Evolutionary conservation across 345 rosid genomes (phyloP), one percentile per base, ranked within the genome.

Genomic region (Lagerstroemia speciosa): DNA sequence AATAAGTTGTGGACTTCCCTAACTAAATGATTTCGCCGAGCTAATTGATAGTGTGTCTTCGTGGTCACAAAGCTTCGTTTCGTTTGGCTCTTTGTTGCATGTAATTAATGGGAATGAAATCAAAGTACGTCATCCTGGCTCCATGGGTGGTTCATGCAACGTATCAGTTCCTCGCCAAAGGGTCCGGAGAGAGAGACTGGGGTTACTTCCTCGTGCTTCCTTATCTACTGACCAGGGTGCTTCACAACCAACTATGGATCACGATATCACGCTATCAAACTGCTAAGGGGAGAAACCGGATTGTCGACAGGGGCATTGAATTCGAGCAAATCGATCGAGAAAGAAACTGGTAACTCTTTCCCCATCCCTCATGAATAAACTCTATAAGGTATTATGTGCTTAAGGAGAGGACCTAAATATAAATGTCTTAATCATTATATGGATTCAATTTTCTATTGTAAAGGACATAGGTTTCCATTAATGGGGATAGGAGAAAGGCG

Each of bases 271-370:
- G 91, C 19, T 66, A 81, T 67, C 70, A 57, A 20, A 89, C 82
- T 1, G 86, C 88, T 6, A 82, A 73, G 60, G 89, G 91, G 65
- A 71, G 68, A 27, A 83, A 74, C 10, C 77, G 80, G 69, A 83
- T 86, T 32, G 50, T 89, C 29, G 78, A 86, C 62, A 86, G 77
- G 73, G 69, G 70, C 71, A 83, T 89, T 36, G 94, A 89, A 66
- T 84, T 84, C 78, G 81, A 83, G 11, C 94, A 89, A 77, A 83
- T 86, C 15, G 88, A 85, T 65, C 69, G 94, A 52, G 91, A 89
- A 74, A 78, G 74, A 36, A 79, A 81, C 2, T 89, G 94, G 89
- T 88, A 8, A 11, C 30, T 34, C 22, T 16, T 24, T 70, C 32
- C 32, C 3, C 27, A 11, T 61, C 41, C 37, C 33, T 15, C 36